These are phyloP conservation scores for Kwoniella sp. DNA, from an alignment of 768 basidiomycete species.

Conservation along the genomic window DNA sequence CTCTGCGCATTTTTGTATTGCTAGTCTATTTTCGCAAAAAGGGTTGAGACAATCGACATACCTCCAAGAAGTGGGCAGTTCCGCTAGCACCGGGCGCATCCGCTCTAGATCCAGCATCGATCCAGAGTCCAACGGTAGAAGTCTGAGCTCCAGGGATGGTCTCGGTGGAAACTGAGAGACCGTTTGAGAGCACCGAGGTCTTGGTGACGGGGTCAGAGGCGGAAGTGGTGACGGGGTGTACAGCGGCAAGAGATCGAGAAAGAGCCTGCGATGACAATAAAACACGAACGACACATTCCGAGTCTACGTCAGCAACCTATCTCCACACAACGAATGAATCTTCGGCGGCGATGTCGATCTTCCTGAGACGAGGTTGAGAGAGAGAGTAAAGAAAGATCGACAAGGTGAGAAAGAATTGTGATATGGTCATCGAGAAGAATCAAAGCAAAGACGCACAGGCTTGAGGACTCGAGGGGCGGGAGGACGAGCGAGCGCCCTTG, in stretches of 20 bases:
- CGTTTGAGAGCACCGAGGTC: constrained; percentile 89
- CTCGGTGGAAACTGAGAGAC: constrained; percentile 92
- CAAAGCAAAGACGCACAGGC: constrained; percentile 27
- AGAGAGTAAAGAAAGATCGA: no score
- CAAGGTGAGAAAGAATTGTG: not conserved
- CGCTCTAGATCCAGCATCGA: constrained; percentile 95
- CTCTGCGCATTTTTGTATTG: not conserved
- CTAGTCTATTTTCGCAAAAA: no score
- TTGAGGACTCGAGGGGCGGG: constrained; percentile 29
- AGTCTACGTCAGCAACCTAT: constrained; percentile 8
- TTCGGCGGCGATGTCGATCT: no score
- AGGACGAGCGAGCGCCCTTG: constrained; percentile 33
- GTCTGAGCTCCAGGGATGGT: constrained; percentile 87
- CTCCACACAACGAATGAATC: no score
- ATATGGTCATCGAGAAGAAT: not conserved
- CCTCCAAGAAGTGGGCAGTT: constrained; percentile 95
- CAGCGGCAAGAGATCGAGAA: constrained; percentile 57
- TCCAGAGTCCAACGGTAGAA: constrained; percentile 98
- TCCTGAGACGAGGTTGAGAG: no score
- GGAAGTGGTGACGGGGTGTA: constrained; percentile 40
- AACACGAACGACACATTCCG: not conserved
- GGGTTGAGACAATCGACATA: constrained; percentile 34
- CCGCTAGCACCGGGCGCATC: constrained; percentile 95
- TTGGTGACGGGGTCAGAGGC: constrained; percentile 71
- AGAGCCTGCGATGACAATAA: constrained; percentile 26